A percentile compares a stretch with the other conserved stretches of the same genome.
Conservation (phyloP, 805 yeast genomes). For the Zygosaccharomyces gambellarensis region DNA sequence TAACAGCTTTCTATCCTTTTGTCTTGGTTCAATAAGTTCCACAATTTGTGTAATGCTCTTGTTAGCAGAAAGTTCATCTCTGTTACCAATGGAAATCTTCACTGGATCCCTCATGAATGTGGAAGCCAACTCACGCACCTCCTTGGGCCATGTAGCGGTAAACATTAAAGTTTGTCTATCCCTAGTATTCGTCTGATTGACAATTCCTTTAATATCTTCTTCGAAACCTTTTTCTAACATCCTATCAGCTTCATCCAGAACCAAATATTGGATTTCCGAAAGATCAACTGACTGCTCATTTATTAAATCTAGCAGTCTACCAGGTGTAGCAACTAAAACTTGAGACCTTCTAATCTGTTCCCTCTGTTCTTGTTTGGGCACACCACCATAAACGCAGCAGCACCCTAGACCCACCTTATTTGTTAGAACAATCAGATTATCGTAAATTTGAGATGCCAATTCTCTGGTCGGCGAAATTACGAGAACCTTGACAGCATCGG, state of each 20-base stretch:
- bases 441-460: slow-evolving; percentile 88
- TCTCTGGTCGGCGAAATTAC: slow-evolving; percentile 97
- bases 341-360: slow-evolving; percentile 59
- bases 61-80: slow-evolving; percentile 92
- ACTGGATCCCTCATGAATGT: slow-evolving; percentile 83
- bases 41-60: slow-evolving; percentile 90
- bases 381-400: slow-evolving; percentile 95
- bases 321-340: slow-evolving; percentile 96
- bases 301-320: slow-evolving; percentile 84
- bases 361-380: slow-evolving; percentile 89
- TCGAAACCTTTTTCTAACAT: slow-evolving; percentile 98
- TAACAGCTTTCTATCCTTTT: slow-evolving; percentile 72
- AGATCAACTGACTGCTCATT: slow-evolving; percentile 81
- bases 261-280: slow-evolving; percentile 65
- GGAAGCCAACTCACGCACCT: slow-evolving; percentile 86
- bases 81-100: slow-evolving; percentile 86
- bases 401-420: slow-evolving; percentile 58
- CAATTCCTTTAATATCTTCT: slow-evolving; percentile 84
- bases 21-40: slow-evolving; percentile 80
- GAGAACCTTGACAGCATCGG: slow-evolving; percentile 60
- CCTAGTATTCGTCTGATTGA: slow-evolving; percentile 49
- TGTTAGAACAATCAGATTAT: slow-evolving; percentile 65
- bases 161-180: slow-evolving; percentile 92
- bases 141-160: slow-evolving; percentile 99
- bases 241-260: slow-evolving; percentile 96